phyloP scores from a whole-genome alignment of 768 basidiomycete genomes.

The Boletus insuetus region DNA sequence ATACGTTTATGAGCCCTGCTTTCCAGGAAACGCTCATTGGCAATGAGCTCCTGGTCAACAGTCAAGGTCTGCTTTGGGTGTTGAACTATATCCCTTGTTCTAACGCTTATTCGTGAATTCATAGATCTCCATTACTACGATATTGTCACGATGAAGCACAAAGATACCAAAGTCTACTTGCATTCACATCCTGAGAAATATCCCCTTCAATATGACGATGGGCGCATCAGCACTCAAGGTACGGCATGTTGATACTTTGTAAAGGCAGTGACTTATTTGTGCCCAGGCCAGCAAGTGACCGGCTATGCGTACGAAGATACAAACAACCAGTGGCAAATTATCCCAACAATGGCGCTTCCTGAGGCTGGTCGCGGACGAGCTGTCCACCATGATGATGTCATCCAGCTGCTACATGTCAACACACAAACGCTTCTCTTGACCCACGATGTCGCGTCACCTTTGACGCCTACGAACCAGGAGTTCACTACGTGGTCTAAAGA shows the following conservation, averaged over 20 bases:
- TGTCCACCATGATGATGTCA: slow-evolving; percentile 84
- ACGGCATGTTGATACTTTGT: not conserved
- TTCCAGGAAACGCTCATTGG: slow-evolving; percentile 96
- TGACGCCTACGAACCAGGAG: slow-evolving; percentile 98
- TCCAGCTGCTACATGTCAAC: slow-evolving; percentile 85
- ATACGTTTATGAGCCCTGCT: slow-evolving; percentile 94
- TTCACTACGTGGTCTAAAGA: slow-evolving; percentile 91
- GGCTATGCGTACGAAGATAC: slow-evolving; percentile 92
- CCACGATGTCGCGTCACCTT: slow-evolving; percentile 95
- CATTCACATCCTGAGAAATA: slow-evolving; percentile 93
- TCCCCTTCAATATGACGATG: slow-evolving; percentile 92
- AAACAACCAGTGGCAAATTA: slow-evolving; percentile 94
- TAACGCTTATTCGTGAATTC: not conserved
- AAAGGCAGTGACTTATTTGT: not conserved
- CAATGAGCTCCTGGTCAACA: slow-evolving; percentile 88
- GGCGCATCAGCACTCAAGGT: slow-evolving; percentile 93
- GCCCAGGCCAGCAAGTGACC: slow-evolving; percentile 87
- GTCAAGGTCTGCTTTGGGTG: slow-evolving; percentile 65
- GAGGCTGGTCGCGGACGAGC: slow-evolving; percentile 91
- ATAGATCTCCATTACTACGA: slow-evolving; percentile 94
- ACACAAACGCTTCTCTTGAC: slow-evolving; percentile 84
- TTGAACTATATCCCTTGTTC: not conserved
- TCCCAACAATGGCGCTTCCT: slow-evolving; percentile 93
- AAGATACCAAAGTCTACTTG: slow-evolving; percentile 88
- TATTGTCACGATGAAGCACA: slow-evolving; percentile 82